Conservation (phyloP, 345 rosid genomes). For the Cardiospermum halicacabum region DNA sequence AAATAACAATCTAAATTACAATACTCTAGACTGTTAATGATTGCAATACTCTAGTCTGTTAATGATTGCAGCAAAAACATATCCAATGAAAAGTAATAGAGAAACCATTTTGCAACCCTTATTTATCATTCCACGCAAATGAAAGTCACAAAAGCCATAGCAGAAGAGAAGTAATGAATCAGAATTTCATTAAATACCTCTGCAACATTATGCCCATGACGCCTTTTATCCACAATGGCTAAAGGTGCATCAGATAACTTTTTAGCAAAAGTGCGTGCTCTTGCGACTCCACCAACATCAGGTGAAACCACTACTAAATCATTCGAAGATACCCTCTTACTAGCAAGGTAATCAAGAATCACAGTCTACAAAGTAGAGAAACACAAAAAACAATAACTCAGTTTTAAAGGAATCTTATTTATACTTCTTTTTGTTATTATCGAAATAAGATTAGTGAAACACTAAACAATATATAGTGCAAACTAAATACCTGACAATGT, state of each 20-base stretch:
- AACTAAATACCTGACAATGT: slow-evolving; percentile 62
- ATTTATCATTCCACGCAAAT: not conserved
- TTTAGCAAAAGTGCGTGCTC: slow-evolving; percentile 96
- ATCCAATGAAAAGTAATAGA: not conserved
- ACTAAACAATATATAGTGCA: not conserved
- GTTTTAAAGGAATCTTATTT: not conserved
- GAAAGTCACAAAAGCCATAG: not conserved
- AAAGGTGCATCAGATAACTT: slow-evolving; percentile 92
- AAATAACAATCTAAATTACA: not conserved
- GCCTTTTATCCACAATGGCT: slow-evolving; percentile 98
- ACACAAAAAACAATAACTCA: not conserved
- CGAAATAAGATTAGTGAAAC: slow-evolving; percentile 1
- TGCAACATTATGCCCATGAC: slow-evolving; percentile 95
- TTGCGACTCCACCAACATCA: slow-evolving; percentile 99
- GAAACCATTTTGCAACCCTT: not conserved
- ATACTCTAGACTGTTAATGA: not conserved
- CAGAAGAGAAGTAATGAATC: not conserved
- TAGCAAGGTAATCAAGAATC: slow-evolving; percentile 96
- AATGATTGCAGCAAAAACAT: not conserved
- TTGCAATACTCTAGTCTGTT: not conserved
- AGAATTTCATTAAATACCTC: slow-evolving; percentile 51
- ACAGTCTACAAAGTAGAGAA: slow-evolving; percentile 53
- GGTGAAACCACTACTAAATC: slow-evolving; percentile 98
- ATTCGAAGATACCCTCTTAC: slow-evolving; percentile 71
- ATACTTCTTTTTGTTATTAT: not conserved